Percentiles rank a stretch among this genome's conserved stretches.
phyloP scores from a whole-genome alignment of 352 stramenopile species.

The Phytopythium litorale region DNA sequence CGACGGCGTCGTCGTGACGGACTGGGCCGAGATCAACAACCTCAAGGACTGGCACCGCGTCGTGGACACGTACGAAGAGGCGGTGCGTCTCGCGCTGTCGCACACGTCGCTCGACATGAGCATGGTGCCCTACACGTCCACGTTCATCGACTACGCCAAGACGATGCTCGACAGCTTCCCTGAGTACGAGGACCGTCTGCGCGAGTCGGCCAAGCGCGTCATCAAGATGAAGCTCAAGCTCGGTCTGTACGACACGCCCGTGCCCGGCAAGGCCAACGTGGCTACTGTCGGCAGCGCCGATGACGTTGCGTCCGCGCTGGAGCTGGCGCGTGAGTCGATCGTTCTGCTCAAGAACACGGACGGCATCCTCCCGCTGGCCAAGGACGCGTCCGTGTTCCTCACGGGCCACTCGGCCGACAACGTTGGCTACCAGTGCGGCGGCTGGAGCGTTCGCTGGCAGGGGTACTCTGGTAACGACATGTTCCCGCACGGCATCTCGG shows the following conservation, averaged over 20 bases:
- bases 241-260: slow-evolving; percentile 57
- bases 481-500: slow-evolving; percentile 50
- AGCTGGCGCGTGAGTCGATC: slow-evolving; percentile 73
- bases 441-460: slow-evolving; percentile 84
- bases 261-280: slow-evolving; percentile 40
- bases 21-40: slow-evolving; percentile 92
- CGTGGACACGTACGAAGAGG: slow-evolving; percentile 38
- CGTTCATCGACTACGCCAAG: slow-evolving; percentile 48
- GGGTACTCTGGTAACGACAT: slow-evolving; percentile 65
- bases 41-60: slow-evolving; percentile 58
- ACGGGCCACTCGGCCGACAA: slow-evolving; percentile 64
- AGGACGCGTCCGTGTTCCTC: slow-evolving; percentile 46
- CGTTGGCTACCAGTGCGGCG: slow-evolving; percentile 62
- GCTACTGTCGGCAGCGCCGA: slow-evolving; percentile 33
- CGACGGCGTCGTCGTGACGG: slow-evolving; percentile 84
- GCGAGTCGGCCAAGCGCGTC: slow-evolving; percentile 52
- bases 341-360: slow-evolving; percentile 77
- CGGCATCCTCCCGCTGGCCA: slow-evolving; percentile 37
- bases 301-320: slow-evolving; percentile 44
- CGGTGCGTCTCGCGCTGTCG: slow-evolving; percentile 57
- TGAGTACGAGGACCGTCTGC: slow-evolving; percentile 33
- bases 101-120: slow-evolving; percentile 88
- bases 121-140: slow-evolving; percentile 65
- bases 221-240: slow-evolving; percentile 78
- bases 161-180: slow-evolving; percentile 35